A percentile compares a stretch with the other conserved stretches of the same genome.
Evolutionary conservation across 306 rosid genomes (phyloP).

Genomic region (Begonia peltatifolia): DNA sequence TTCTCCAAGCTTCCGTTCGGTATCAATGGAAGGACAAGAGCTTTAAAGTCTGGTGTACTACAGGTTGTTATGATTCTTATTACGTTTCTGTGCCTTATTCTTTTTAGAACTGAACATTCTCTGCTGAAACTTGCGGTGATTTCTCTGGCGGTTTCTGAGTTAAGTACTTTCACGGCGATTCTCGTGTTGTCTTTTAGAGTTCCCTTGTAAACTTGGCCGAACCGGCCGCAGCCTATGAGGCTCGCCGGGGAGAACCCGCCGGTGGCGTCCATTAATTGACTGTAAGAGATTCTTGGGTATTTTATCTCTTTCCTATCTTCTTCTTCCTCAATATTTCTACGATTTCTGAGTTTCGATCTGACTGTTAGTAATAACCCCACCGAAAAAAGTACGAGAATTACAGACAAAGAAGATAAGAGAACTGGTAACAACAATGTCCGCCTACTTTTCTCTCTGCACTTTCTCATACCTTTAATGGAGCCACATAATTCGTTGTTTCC

Average conservation of each 20-base stretch:
- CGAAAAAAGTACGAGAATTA: conserved; percentile 37
- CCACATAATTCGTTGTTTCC: conserved; percentile 69
- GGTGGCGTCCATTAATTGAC: conserved; percentile 56
- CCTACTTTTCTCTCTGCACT: conserved; percentile 34
- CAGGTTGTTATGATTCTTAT: conserved; percentile 76
- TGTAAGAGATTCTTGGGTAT: conserved; percentile 66
- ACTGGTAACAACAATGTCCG: conserved; percentile 21
- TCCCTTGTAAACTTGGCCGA: conserved; percentile 80
- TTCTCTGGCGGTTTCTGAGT: conserved; percentile 30
- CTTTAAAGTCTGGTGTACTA: conserved; percentile 63
- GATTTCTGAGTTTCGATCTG: conserved; percentile 15
- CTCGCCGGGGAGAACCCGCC: conserved; percentile 58
- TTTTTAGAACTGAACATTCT: conserved; percentile 60
- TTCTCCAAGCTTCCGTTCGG: conserved; percentile 77
- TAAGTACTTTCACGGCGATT: conserved; percentile 76
- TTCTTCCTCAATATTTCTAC: conserved; percentile 20
- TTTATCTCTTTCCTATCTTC: conserved; percentile 36
- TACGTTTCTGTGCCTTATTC: conserved; percentile 69
- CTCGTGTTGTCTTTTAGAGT: conserved; percentile 51
- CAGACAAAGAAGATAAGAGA: conserved; percentile 35
- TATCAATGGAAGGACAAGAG: conserved; percentile 85
- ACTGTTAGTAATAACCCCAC: conserved; percentile 17
- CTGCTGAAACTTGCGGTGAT: conserved; percentile 58
- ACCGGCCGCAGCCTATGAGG: conserved; percentile 65
- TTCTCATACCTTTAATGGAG: conserved; percentile 43